Evolutionary conservation across 352 stramenopile species (phyloP).

Genomic region (Phytopythium helicoides): DNA sequence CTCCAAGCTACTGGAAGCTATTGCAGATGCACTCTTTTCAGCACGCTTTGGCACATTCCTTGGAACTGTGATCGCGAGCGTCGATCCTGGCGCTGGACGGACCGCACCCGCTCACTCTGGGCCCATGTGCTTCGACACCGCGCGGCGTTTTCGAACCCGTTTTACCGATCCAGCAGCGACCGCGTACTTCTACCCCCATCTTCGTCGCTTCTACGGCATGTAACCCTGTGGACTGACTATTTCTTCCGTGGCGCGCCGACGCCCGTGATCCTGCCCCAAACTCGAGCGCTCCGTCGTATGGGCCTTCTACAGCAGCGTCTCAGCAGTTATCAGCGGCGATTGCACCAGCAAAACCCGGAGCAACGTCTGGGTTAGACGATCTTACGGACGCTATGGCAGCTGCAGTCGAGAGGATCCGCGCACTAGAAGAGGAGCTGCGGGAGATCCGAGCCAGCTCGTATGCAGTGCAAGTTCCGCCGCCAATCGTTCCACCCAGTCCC

Average conservation of each 20-base stretch:
- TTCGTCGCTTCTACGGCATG: constrained; percentile 58
- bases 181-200: constrained; percentile 52
- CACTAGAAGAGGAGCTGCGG: constrained; percentile 54
- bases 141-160: constrained; percentile 60
- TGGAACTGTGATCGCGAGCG: constrained; percentile 85
- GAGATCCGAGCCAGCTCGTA: constrained; percentile 8
- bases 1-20: constrained; percentile 50
- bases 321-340: not conserved
- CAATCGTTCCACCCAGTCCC: constrained; percentile 7
- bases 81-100: constrained; percentile 36
- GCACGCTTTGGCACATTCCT: constrained; percentile 85
- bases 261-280: constrained; percentile 37
- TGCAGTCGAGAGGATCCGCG: constrained; percentile 41
- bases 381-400: constrained; percentile 54
- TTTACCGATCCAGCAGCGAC: constrained; percentile 56
- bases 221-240: constrained; percentile 79
- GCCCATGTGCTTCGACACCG: constrained; percentile 45
- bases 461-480: constrained; percentile 4
- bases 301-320: constrained; percentile 1
- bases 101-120: constrained; percentile 74
- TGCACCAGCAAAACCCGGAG: not conserved
- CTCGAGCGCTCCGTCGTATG: constrained; percentile 43
- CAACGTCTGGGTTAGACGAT: constrained; percentile 30
- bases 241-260: constrained; percentile 69
- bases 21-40: constrained; percentile 76